Base-by-base conservation (phyloP, 306 rosid genomes). In the Quercus rubra region DNA sequence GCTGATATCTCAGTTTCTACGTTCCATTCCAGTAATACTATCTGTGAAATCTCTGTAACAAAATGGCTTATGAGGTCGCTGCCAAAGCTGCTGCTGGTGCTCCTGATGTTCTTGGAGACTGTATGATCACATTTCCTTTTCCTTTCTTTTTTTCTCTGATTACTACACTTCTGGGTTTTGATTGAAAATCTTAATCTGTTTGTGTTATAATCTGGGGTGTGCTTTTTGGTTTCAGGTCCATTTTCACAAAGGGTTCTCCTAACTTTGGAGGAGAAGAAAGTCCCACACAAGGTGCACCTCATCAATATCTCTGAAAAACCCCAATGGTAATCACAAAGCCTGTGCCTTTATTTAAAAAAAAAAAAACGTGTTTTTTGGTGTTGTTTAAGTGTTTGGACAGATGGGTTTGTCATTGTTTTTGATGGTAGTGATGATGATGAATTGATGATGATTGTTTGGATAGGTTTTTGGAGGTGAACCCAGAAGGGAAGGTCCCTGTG, bases 401-500 rank as follows among this genome's bases (percentile, higher is more conserved):
- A 31, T 78, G 83, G 79, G 73, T 64, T 78, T 74, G 17, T 64
- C 55, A 20, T 15, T 61, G 73, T 74, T 28, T 38, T 81, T 18
- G 21, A 31, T 71, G 73, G 54, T 75, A 55, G 11, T 41, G 46
- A 41, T 41, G 46, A 41, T 38, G 43, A 35, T 38, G 43, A 38
- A n/a, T n/a, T 33, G 33, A 30, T 31, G 0, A 27, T 79, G 71
- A 30, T 74, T n/a, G 3, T 30, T 64, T 74, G 56, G 54, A 5
- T 75, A 92, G 99, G 99, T 89, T 91, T 78, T 76, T 87, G 86
- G 87, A 80, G 2, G 98, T 84, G 79, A 91, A 85, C 62, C 97
- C 94, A 2, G 97, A 83, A 82, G 98, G 99, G 59, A 93, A 91
- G 83, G 99, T 95, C 43, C 99, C 99, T 0, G 96, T 87, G 57